These are phyloP conservation scores for Aphanomyces euteiches DNA, from an alignment of 352 stramenopile genomes.

Conservation along the genomic window DNA sequence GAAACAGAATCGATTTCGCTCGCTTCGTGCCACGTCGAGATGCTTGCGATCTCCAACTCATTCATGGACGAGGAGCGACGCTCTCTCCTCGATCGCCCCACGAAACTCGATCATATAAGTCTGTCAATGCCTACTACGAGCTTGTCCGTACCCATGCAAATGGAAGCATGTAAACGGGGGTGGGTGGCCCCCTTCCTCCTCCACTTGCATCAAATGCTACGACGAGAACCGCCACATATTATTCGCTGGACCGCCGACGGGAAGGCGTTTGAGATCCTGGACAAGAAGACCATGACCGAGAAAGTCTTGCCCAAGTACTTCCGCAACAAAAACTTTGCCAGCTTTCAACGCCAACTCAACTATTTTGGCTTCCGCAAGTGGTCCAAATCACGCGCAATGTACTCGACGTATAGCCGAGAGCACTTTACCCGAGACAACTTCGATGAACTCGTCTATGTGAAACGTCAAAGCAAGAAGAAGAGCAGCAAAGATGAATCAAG, in stretches of 20 bases:
- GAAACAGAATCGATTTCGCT: constrained; percentile 17
- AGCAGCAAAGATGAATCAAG: constrained; percentile 16
- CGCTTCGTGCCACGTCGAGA: background rate
- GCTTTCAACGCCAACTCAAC: constrained; percentile 93
- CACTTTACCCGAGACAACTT: constrained; percentile 86
- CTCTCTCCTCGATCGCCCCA: background rate
- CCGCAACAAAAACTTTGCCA: constrained; percentile 95
- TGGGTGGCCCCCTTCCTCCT: constrained; percentile 80
- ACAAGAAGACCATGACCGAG: constrained; percentile 81
- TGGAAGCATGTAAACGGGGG: constrained; percentile 29
- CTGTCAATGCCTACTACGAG: background rate
- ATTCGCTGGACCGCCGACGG: constrained; percentile 79
- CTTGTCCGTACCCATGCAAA: constrained; percentile 22
- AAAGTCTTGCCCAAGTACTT: constrained; percentile 93
- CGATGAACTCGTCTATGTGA: constrained; percentile 76
- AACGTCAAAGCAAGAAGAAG: constrained; percentile 79
- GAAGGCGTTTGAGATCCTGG: constrained; percentile 76
- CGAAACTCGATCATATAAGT: background rate
- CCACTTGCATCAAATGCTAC: constrained; percentile 82
- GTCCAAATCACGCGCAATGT: constrained; percentile 71
- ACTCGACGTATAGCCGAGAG: constrained; percentile 74
- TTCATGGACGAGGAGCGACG: background rate
- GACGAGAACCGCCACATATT: constrained; percentile 66
- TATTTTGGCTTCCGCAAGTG: constrained; percentile 94
- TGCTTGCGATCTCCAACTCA: background rate